phyloP scores from a whole-genome alignment of 768 basidiomycete species.

The Boletus patriciae region DNA sequence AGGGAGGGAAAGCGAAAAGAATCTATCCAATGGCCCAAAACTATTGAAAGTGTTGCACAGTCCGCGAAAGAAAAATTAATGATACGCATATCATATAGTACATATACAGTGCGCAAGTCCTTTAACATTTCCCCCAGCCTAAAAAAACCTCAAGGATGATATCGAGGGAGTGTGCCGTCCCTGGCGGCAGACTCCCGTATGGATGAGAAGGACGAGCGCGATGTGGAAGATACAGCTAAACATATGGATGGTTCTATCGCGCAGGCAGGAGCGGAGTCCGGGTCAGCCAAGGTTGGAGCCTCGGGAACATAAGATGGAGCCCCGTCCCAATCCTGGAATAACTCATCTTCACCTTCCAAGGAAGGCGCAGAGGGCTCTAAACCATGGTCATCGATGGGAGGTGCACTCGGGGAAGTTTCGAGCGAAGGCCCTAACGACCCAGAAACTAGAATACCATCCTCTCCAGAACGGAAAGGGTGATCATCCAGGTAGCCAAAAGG shows the following conservation, averaged over 20 bases:
- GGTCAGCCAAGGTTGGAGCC: not conserved
- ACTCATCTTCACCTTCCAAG: conserved; percentile 24
- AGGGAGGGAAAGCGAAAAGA: no score
- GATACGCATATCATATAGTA: conserved; percentile 23
- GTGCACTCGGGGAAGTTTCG: conserved; percentile 37
- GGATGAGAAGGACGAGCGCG: conserved; percentile 1
- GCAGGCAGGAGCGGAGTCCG: not conserved
- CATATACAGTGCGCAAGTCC: conserved; percentile 22
- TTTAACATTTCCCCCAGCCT: not conserved
- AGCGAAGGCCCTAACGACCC: conserved; percentile 49
- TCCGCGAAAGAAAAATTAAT: conserved; percentile 23
- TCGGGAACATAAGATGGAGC: conserved; percentile 6
- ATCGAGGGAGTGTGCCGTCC: conserved; percentile 29
- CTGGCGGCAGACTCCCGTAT: conserved; percentile 3
- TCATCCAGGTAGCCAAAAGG: conserved; percentile 35
- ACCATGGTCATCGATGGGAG: conserved; percentile 28
- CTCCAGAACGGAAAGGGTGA: conserved; percentile 40
- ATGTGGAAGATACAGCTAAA: not conserved
- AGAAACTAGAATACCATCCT: conserved; percentile 33
- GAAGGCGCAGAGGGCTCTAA: conserved; percentile 51
- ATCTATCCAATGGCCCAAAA: not conserved
- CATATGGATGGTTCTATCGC: conserved; percentile 1
- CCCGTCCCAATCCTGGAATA: conserved; percentile 25
- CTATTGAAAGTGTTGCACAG: not conserved
- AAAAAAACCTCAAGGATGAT: conserved; percentile 26